A percentile compares a stretch with the other conserved stretches of the same genome.
Evolutionary conservation across 1,284 basidiomycete species (phyloP).

Genomic region (Wolfiporia cocos): DNA sequence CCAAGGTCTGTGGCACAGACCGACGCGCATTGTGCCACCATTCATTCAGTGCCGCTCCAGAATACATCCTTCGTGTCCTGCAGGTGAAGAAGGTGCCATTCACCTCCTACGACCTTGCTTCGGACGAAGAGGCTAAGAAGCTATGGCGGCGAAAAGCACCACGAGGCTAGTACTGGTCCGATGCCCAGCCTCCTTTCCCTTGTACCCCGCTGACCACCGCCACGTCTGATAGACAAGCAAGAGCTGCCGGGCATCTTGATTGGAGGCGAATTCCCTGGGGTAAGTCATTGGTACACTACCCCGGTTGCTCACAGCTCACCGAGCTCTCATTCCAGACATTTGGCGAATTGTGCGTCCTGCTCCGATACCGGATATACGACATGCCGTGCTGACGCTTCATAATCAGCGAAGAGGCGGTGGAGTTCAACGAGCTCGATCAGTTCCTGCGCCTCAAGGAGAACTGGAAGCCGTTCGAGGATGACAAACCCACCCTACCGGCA

Average conservation of each 20-base stretch:
- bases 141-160: conserved; percentile 77
- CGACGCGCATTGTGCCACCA: background rate
- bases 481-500: conserved; percentile 38
- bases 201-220: conserved; percentile 4
- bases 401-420: conserved; percentile 73
- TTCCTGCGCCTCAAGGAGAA: conserved; percentile 73
- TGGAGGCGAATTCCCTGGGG: conserved; percentile 58
- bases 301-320: conserved; percentile 24
- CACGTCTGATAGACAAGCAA: conserved; percentile 52
- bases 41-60: conserved; percentile 29
- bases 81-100: conserved; percentile 80
- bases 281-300: conserved; percentile 24
- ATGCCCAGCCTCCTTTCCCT: background rate
- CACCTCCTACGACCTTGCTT: conserved; percentile 75
- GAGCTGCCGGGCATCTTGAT: conserved; percentile 76
- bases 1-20: conserved; percentile 32
- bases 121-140: conserved; percentile 72
- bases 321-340: conserved; percentile 36
- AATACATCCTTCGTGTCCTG: conserved; percentile 68
- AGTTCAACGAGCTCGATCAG: conserved; percentile 59
- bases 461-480: conserved; percentile 43
- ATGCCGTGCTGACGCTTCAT: conserved; percentile 6
- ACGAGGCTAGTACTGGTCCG: conserved; percentile 34
- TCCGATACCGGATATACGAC: background rate
- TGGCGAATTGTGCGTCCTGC: conserved; percentile 43